Base-by-base conservation (phyloP, 208 protist genomes). In the Phytomonas sp. region DNA sequence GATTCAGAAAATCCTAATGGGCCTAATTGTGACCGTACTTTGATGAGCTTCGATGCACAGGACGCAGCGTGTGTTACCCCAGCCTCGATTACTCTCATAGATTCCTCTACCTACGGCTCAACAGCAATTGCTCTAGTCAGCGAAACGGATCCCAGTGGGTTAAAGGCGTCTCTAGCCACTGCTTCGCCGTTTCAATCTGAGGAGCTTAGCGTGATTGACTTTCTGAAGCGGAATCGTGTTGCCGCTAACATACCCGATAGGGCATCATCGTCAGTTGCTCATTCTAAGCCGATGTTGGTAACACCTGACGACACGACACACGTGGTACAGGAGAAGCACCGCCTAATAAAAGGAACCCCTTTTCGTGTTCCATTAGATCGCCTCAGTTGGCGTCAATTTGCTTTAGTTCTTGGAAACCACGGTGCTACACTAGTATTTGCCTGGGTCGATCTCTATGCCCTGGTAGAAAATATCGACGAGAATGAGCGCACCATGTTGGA, bases 61-160 rank as follows among this genome's bases (percentile, higher is more conserved):
- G 11, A 51, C 17, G 34, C 30, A 17, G 56, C 37, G 32, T 70
- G 59, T 30, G 23, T 23, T 61, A 51, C 60, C n/a, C 75, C 79
- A 13, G 79, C 79, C 29, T 70, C 76, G 11, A 67, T 93, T 62
- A 78, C 79, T 0, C 70, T 94, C 28, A 85, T 80, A 9, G 89
- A 94, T 72, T 83, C 78, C 37, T 92, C 86, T 40, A 91, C 82
- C 30, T 92, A 94, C 60, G 89, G 89, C 33, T 88, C 79, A 7
- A 36, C 73, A 46, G 73, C 89, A 0, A 67, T 65, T 9, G 69
- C 82, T 29, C 76, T 67, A 36, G 77, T 60, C 13, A 60, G 28
- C 17, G 56, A 51, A 28, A 15, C 53, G 34, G 60, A 60, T 15
- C 32, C 11, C 26, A 34, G 40, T 9, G 67, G 61, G 29, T 15